Evolutionary conservation across 495 filamentous ascomycete species (phyloP).

Genomic region (Aspergillus steynii): DNA sequence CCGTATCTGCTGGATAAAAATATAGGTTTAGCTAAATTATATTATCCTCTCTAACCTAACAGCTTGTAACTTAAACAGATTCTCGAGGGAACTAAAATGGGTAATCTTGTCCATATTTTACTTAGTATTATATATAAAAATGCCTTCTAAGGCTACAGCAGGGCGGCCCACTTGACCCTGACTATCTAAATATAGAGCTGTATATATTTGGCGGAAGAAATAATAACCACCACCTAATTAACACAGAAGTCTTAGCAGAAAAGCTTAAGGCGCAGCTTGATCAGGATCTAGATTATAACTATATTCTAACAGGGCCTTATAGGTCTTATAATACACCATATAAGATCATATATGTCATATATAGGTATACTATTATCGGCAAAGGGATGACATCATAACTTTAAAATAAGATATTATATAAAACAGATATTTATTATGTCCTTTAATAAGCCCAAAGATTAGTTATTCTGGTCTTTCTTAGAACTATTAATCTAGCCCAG

Average conservation of each 20-base stretch:
- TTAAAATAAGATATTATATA: conserved; percentile 38
- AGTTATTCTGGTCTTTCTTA: conserved; percentile 44
- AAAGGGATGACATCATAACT: conserved; percentile 45
- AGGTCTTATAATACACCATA: conserved; percentile 37
- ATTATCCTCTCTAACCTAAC: conserved; percentile 13
- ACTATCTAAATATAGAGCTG: conserved; percentile 37
- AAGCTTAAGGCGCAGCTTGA: conserved; percentile 29
- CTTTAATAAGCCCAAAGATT: conserved; percentile 39
- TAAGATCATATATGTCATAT: conserved; percentile 35
- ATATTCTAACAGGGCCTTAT: conserved; percentile 21
- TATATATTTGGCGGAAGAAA: conserved; percentile 14
- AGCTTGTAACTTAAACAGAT: conserved; percentile 1
- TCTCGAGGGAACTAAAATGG: not conserved
- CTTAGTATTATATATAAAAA: conserved; percentile 37
- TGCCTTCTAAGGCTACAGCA: conserved; percentile 41
- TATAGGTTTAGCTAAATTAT: conserved; percentile 24
- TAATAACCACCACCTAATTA: conserved; percentile 16
- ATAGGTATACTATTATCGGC: conserved; percentile 49
- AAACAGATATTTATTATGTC: conserved; percentile 43
- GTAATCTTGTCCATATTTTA: conserved; percentile 5
- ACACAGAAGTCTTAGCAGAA: conserved; percentile 8
- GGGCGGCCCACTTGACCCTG: conserved; percentile 28
- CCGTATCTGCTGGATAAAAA: conserved; percentile 20
- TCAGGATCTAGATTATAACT: conserved; percentile 29
- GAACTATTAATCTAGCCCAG: conserved; percentile 39